phyloP scores from a whole-genome alignment of 2,329 filamentous ascomycete genomes.

The Hypocreales sp. region DNA sequence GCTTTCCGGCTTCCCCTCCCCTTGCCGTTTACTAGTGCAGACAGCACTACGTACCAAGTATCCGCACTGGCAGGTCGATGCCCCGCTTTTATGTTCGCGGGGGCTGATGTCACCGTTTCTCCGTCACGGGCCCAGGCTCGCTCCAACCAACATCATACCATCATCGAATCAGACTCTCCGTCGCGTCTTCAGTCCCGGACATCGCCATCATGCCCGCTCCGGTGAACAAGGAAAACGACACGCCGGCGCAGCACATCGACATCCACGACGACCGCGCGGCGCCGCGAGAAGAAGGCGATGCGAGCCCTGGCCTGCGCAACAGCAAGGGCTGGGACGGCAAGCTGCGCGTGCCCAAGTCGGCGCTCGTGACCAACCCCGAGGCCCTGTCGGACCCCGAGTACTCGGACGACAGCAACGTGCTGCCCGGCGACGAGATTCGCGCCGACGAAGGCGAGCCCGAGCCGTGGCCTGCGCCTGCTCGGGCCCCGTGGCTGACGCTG shows the following conservation, averaged over 20 bases:
- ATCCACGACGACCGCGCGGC: constrained; percentile 26
- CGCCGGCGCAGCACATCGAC: constrained; percentile 31
- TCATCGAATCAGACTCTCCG: too few relatives aligned
- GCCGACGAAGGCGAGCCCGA: constrained; percentile 58
- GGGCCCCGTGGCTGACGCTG: constrained; percentile 5
- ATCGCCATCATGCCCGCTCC: constrained; percentile 30
- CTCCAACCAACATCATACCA: too few relatives aligned
- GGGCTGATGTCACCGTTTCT: too few relatives aligned
- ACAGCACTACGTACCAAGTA: too few relatives aligned
- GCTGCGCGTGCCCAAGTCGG: constrained; percentile 50
- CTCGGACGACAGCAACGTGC: constrained; percentile 53
- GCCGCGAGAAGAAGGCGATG: constrained; percentile 22
- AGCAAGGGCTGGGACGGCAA: constrained; percentile 75
- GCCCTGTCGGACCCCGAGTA: constrained; percentile 75
- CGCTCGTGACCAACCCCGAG: constrained; percentile 58
- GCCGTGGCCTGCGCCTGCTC: neutral
- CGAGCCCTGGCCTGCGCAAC: constrained; percentile 34
- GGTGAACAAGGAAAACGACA: constrained; percentile 19
- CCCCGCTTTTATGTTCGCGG: too few relatives aligned
- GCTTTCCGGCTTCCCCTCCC: too few relatives aligned
- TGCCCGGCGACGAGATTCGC: constrained; percentile 58
- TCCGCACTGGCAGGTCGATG: too few relatives aligned
- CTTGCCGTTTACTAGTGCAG: too few relatives aligned
- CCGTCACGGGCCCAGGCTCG: too few relatives aligned
- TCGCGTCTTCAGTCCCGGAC: too few relatives aligned